Conservation (phyloP, 2,329 filamentous ascomycete species). For the Clonostachys rosea region DNA sequence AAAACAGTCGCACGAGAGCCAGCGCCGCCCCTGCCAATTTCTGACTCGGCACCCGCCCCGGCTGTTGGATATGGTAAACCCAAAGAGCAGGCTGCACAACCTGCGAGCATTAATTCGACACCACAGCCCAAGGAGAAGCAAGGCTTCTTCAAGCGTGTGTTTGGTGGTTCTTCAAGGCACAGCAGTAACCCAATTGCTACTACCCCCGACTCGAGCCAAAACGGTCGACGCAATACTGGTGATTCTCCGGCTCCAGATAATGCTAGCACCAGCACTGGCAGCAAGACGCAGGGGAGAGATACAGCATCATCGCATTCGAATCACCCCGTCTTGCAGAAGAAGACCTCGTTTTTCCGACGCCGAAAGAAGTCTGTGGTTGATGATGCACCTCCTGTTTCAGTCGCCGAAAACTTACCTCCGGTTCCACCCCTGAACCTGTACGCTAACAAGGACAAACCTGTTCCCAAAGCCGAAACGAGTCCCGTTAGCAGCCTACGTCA, state of each 20-base stretch:
- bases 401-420: slow-evolving; percentile 34
- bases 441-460: slow-evolving; percentile 17
- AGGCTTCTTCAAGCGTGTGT: slow-evolving; percentile 92
- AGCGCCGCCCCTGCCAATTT: slow-evolving; percentile 5
- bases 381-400: slow-evolving; percentile 55
- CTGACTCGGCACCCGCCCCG: slow-evolving; percentile 52
- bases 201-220: neutral
- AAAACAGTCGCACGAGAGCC: slow-evolving; percentile 17
- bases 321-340: slow-evolving; percentile 68
- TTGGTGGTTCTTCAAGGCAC: slow-evolving; percentile 64
- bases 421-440: slow-evolving; percentile 27
- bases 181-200: slow-evolving; percentile 15
- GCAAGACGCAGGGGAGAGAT: slow-evolving; percentile 48
- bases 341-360: slow-evolving; percentile 88
- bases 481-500: slow-evolving; percentile 77
- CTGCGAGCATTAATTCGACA: slow-evolving; percentile 33
- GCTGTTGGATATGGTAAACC: slow-evolving; percentile 55
- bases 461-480: slow-evolving; percentile 40
- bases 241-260: neutral
- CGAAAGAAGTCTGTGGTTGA: slow-evolving; percentile 86
- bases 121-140: slow-evolving; percentile 60
- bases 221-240: neutral
- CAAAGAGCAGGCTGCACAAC: slow-evolving; percentile 46
- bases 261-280: neutral
- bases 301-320: slow-evolving; percentile 35